A percentile compares a stretch with the other conserved stretches of the same genome.
These are phyloP conservation scores for Breviolum minutum DNA, from an alignment of 73 alveolate genomes.

Conservation along the genomic window DNA sequence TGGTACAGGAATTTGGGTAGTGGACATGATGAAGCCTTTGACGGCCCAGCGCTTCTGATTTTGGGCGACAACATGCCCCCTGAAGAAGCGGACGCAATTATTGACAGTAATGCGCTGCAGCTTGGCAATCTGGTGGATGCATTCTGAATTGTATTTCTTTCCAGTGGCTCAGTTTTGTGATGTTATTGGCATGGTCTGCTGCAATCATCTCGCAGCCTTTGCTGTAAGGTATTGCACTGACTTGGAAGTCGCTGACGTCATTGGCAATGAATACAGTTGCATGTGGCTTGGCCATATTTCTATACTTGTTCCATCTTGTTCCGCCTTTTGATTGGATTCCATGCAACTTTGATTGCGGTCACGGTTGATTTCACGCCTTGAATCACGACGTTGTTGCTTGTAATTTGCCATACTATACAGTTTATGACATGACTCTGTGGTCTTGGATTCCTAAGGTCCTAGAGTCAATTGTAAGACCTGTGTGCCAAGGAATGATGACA, in stretches of 20 bases:
- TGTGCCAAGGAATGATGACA: background rate
- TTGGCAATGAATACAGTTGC: slow-evolving; percentile 23
- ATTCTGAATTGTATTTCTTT: too few species aligned
- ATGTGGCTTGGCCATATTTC: background rate
- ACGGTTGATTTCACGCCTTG: background rate
- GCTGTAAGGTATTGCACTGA: slow-evolving; percentile 33
- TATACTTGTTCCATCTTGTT: background rate
- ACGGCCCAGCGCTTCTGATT: slow-evolving; percentile 57
- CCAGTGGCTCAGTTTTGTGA: too few species aligned
- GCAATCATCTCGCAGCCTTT: too few species aligned
- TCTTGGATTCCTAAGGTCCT: too few species aligned
- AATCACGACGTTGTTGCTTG: too few species aligned
- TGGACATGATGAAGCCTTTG: background rate
- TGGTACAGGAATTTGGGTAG: slow-evolving; percentile 34
- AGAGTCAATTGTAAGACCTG: too few species aligned
- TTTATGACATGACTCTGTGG: too few species aligned
- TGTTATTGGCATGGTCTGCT: too few species aligned
- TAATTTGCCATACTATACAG: too few species aligned
- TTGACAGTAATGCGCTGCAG: slow-evolving; percentile 10
- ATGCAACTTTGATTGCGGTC: background rate
- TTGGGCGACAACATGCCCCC: slow-evolving; percentile 10
- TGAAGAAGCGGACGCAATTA: slow-evolving; percentile 25
- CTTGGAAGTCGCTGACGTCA: slow-evolving; percentile 23
- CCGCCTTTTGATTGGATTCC: background rate
- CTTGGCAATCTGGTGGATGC: slow-evolving; percentile 18